Percentiles rank a stretch among this genome's conserved stretches.
Conservation (phyloP, 148 eudicot genomes). For the Camellia lanceoleosa region DNA sequence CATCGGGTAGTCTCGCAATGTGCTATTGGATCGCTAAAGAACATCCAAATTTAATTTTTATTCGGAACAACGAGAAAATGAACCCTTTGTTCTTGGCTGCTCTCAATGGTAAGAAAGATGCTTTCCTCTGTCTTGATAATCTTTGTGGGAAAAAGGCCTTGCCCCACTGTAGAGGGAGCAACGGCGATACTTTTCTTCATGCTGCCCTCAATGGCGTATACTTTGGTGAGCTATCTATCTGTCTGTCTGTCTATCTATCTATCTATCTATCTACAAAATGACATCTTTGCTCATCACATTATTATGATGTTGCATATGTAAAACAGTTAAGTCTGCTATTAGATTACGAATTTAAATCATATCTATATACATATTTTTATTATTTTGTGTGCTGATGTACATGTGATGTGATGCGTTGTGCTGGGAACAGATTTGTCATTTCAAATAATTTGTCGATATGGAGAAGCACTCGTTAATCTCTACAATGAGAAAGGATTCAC, state of each 20-base stretch:
- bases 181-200: constrained; percentile 22
- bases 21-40: neutral
- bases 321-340: too few species aligned
- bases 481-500: neutral
- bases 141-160: neutral
- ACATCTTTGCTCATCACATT: too few species aligned
- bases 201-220: constrained; percentile 17
- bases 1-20: neutral
- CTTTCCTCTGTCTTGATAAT: constrained; percentile 2
- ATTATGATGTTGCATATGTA: too few species aligned
- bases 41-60: neutral
- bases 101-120: constrained; percentile 1
- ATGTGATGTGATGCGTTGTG: too few species aligned
- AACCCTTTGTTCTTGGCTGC: constrained; percentile 9
- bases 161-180: constrained; percentile 1
- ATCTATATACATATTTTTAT: too few species aligned
- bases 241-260: too few species aligned
- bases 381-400: too few species aligned
- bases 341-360: too few species aligned
- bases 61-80: neutral
- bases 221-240: constrained; percentile 14
- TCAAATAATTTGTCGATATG: constrained; percentile 1
- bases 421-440: constrained; percentile 15
- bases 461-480: neutral
- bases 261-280: too few species aligned